phyloP scores from a whole-genome alignment of 192 early-diverging fungal genomes.

The Lobosporangium transversale region DNA sequence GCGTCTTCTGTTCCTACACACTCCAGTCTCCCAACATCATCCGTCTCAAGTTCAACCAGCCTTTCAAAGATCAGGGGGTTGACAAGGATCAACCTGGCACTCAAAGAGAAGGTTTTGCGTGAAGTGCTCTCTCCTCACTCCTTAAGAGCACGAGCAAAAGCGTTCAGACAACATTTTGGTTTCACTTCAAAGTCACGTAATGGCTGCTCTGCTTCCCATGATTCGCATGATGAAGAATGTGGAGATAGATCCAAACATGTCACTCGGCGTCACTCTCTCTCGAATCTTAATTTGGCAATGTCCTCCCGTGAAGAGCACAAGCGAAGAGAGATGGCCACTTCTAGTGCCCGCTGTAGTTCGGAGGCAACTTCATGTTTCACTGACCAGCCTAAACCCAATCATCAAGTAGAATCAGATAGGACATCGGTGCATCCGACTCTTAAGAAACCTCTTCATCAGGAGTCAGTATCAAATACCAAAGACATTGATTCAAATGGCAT shows the following conservation, averaged over 20 bases:
- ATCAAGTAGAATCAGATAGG: background rate
- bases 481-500: slow-evolving; percentile 11
- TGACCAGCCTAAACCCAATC: background rate
- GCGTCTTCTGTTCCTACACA: slow-evolving; percentile 49
- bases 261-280: slow-evolving; percentile 43
- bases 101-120: slow-evolving; percentile 89
- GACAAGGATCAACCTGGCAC: slow-evolving; percentile 71
- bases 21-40: slow-evolving; percentile 27
- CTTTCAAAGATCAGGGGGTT: slow-evolving; percentile 33
- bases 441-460: background rate
- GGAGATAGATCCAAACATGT: slow-evolving; percentile 31
- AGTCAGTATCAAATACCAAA: background rate
- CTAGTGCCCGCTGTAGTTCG: background rate
- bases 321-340: slow-evolving; percentile 2
- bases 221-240: slow-evolving; percentile 35
- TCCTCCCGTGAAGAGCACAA: slow-evolving; percentile 40
- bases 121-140: slow-evolving; percentile 92
- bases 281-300: slow-evolving; percentile 48
- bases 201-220: slow-evolving; percentile 36
- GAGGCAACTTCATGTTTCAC: too few species aligned
- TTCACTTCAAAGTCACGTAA: slow-evolving; percentile 21
- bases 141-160: slow-evolving; percentile 72
- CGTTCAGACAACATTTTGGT: slow-evolving; percentile 64
- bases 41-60: slow-evolving; percentile 33
- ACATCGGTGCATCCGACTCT: slow-evolving; percentile 4